These are phyloP conservation scores for Jaltomata sinuosa DNA, from an alignment of 257 asterid species.

Conservation along the genomic window DNA sequence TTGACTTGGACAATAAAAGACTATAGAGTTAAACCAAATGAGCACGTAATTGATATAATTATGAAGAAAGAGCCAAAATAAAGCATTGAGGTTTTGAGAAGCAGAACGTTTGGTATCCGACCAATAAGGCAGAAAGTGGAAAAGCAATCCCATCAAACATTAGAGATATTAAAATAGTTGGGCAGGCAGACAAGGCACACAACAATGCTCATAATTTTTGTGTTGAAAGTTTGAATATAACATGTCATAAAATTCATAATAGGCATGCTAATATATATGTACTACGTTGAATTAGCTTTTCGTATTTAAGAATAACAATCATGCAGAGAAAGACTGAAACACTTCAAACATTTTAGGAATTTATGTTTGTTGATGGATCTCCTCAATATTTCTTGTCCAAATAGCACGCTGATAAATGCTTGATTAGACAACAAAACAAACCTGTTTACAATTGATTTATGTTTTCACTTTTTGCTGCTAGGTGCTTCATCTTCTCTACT, in stretches of 20 bases:
- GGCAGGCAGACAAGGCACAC: not conserved
- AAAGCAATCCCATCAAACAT: not conserved
- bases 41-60: not conserved
- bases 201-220: not conserved
- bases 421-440: not conserved
- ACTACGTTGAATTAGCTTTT: not conserved
- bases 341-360: not conserved
- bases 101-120: not conserved
- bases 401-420: not conserved
- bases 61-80: not conserved
- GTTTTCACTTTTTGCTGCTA: not conserved
- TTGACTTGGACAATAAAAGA: not conserved
- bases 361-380: not conserved
- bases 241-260: not conserved
- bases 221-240: not conserved
- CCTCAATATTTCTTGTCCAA: not conserved
- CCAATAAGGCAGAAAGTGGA: not conserved
- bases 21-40: not conserved
- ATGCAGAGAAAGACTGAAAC: not conserved
- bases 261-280: not conserved
- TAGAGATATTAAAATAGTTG: not conserved
- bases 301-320: not conserved
- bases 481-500: not conserved
- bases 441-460: not conserved
- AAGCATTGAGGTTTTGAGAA: not conserved